These are phyloP conservation scores for Glycine tomentella DNA, from an alignment of 306 rosid genomes.

Conservation along the genomic window DNA sequence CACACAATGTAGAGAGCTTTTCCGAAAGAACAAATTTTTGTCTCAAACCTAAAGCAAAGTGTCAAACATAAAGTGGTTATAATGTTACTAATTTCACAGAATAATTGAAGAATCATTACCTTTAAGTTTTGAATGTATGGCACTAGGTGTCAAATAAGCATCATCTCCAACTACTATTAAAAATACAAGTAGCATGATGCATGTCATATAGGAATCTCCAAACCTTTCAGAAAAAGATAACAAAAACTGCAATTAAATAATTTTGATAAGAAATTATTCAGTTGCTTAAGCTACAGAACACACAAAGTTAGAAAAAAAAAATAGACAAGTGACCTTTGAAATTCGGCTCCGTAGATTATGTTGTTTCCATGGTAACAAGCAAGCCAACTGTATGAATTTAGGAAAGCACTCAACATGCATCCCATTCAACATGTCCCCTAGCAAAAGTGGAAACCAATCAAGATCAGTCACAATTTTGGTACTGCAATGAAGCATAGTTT, in stretches of 20 bases:
- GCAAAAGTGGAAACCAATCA: constrained; percentile 47
- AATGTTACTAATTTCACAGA: constrained; percentile 32
- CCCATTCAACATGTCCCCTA: constrained; percentile 81
- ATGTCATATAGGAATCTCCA: constrained; percentile 84
- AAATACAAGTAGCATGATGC: constrained; percentile 89
- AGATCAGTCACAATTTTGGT: constrained; percentile 37
- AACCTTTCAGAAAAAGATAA: constrained; percentile 82
- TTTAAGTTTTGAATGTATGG: constrained; percentile 69
- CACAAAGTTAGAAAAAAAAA: constrained; percentile 32
- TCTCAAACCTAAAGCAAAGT: constrained; percentile 63
- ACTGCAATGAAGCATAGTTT: neutral
- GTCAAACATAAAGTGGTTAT: constrained; percentile 40
- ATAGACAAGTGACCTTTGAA: constrained; percentile 65
- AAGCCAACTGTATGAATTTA: constrained; percentile 80
- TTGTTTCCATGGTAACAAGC: constrained; percentile 88
- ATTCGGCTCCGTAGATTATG: constrained; percentile 79
- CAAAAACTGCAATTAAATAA: constrained; percentile 70
- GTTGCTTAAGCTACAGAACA: constrained; percentile 37
- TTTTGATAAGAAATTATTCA: constrained; percentile 39
- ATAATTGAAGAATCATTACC: constrained; percentile 56
- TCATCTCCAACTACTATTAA: constrained; percentile 82
- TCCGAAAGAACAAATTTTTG: constrained; percentile 72
- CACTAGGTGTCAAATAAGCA: constrained; percentile 73
- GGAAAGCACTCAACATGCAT: constrained; percentile 90
- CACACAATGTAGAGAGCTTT: constrained; percentile 82